Base-by-base conservation (phyloP, 2,329 filamentous ascomycete species). In the Scedosporium boydii region DNA sequence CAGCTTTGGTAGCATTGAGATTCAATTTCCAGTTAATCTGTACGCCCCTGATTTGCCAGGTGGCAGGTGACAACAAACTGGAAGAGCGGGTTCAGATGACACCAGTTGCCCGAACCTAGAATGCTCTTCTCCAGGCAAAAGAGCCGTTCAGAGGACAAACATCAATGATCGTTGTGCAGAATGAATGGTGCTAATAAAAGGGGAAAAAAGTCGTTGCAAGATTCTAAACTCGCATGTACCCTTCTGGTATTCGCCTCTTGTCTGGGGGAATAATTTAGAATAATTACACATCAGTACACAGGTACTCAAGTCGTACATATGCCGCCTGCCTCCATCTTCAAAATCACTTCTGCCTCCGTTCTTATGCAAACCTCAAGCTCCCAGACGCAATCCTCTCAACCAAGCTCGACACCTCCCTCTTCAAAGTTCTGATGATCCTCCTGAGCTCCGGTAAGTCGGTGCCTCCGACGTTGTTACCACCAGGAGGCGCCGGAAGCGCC, bases 311-410 rank as follows among this genome's bases (percentile, higher is more conserved):
- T 55, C 51, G 18, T 55, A 55, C 51, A 55, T 16, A 55, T 21
- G 10, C n/a, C 21, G 21, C 21, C 44, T 4, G 21, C 21, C 44
- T 4, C n/a, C 44, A 18, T 48, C 44, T 7, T 10, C 16, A 10
- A n/a, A n/a, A n/a, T 23, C 21, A 6, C 51, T 21, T 10, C 21
- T 3, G n/a, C 48, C 29, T 23, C 23, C 23, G 7, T 26, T 53
- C 62, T 76, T 70, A 81, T 68, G 76, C 73, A 69, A 80, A 82
- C 59, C 80, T 75, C 64, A 82, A 67, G 65, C 74, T 78, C 53
- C 73, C 74, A 12, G 73, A 70, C 3, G 76, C 74, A n/a, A 73
- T 72, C 48, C 77, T 71, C 68, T 78, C 77, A 21, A 77, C 71
- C 59, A 82, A 65, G 5, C 74, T 76, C 4, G 77, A 75, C 10